Evolutionary conservation across 495 filamentous ascomycete genomes (phyloP).

Genomic region (Hypoxylon rickii): DNA sequence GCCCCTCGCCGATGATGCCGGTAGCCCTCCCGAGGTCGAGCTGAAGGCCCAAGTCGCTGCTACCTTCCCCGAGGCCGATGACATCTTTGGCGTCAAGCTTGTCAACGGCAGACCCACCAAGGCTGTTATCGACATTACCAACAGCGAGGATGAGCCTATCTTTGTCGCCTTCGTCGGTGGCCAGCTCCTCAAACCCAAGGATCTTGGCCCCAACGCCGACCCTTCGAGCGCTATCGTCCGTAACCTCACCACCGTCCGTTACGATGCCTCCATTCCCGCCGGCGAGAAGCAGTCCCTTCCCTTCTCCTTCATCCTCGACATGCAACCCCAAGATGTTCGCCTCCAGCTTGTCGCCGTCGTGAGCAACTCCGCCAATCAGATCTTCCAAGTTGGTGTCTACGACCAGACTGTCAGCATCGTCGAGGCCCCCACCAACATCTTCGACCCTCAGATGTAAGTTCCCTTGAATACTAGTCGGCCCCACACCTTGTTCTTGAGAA

Average conservation of each 20-base stretch:
- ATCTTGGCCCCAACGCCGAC: constrained; percentile 54
- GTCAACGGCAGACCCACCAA: constrained; percentile 90
- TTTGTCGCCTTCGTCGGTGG: constrained; percentile 79
- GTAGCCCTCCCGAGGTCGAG: constrained; percentile 54
- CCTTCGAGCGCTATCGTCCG: constrained; percentile 64
- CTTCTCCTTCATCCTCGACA: constrained; percentile 86
- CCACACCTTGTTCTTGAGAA: constrained; percentile 7
- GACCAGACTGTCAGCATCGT: constrained; percentile 89
- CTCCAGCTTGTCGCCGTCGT: constrained; percentile 76
- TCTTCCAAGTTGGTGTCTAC: constrained; percentile 79
- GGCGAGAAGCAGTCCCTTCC: constrained; percentile 75
- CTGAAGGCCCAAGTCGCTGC: constrained; percentile 77
- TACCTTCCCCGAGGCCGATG: constrained; percentile 80
- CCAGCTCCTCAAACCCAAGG: constrained; percentile 63
- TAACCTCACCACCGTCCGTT: constrained; percentile 80
- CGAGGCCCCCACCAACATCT: constrained; percentile 87
- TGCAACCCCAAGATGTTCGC: constrained; percentile 88
- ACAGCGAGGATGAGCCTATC: constrained; percentile 79
- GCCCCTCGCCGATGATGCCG: constrained; percentile 44
- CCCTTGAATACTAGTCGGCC: too few relatives aligned
- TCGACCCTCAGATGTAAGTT: constrained; percentile 94
- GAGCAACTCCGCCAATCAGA: constrained; percentile 63
- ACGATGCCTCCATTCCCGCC: constrained; percentile 75
- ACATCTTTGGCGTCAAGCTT: constrained; percentile 90
- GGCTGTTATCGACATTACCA: constrained; percentile 79